Percentiles rank a stretch among this genome's conserved stretches.
Evolutionary conservation across 768 basidiomycete species (phyloP).

Genomic region (Pleurotus eryngii): DNA sequence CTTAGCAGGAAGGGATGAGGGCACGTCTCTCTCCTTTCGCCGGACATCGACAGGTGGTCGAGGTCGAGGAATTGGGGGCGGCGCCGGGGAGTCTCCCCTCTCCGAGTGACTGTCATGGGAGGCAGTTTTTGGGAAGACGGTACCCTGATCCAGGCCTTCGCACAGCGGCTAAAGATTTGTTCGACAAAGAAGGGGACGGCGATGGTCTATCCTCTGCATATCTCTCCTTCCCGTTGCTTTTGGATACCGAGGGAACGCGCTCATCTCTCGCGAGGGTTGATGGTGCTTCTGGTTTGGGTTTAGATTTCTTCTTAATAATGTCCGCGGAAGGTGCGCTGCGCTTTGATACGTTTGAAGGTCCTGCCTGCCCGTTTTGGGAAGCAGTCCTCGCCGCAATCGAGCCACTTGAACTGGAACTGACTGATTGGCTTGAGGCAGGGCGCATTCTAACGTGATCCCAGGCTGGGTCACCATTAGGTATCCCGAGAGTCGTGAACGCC

Average conservation of each 20-base stretch:
- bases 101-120: slow-evolving; percentile 6
- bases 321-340: slow-evolving; percentile 46
- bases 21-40: slow-evolving; percentile 18
- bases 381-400: slow-evolving; percentile 8
- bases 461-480: slow-evolving; percentile 57
- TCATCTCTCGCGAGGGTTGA: slow-evolving; percentile 51
- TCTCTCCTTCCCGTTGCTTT: slow-evolving; percentile 14
- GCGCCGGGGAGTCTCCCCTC: slow-evolving; percentile 7
- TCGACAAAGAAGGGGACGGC: neutral
- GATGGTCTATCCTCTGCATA: slow-evolving; percentile 3
- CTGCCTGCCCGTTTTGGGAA: neutral
- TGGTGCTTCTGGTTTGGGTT: slow-evolving; percentile 37
- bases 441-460: slow-evolving; percentile 53
- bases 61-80: slow-evolving; percentile 11
- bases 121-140: slow-evolving; percentile 29
- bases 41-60: slow-evolving; percentile 13
- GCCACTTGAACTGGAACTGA: slow-evolving; percentile 5
- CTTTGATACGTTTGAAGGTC: slow-evolving; percentile 32
- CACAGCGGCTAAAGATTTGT: slow-evolving; percentile 10
- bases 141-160: slow-evolving; percentile 48
- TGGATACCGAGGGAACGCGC: slow-evolving; percentile 25
- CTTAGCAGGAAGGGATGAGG: slow-evolving; percentile 29
- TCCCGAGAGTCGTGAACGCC: slow-evolving; percentile 45
- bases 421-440: slow-evolving; percentile 10
- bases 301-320: slow-evolving; percentile 37